These are phyloP conservation scores for Fusarium sp. DNA, from an alignment of 2,329 filamentous ascomycete genomes.

Conservation along the genomic window DNA sequence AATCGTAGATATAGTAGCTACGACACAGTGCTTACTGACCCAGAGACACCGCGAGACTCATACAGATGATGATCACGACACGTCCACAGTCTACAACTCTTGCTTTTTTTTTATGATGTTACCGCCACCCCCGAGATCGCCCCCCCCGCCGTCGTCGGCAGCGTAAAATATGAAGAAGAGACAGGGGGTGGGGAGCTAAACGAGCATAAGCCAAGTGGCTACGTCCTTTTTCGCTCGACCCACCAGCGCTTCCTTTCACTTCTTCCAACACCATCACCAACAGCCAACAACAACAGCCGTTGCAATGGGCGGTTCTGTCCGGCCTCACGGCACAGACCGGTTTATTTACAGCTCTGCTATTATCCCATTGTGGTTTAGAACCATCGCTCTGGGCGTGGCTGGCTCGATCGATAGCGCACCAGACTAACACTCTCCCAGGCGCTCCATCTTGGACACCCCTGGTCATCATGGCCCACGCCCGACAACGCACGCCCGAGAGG, in stretches of 20 bases:
- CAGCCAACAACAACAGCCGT: background rate
- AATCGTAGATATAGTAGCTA: too few species aligned
- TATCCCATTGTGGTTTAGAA: constrained; percentile 16
- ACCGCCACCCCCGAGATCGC: too few species aligned
- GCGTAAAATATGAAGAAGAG: too few species aligned
- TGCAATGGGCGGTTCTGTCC: constrained; percentile 19
- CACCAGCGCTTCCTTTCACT: constrained; percentile 17
- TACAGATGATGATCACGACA: too few species aligned
- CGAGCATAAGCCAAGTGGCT: constrained; percentile 23
- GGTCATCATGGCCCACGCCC: constrained; percentile 12
- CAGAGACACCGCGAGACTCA: too few species aligned
- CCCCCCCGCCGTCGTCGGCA: too few species aligned
- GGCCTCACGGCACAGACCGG: constrained; percentile 24
- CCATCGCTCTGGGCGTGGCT: constrained; percentile 9
- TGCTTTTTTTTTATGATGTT: too few species aligned
- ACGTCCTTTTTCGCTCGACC: constrained; percentile 22
- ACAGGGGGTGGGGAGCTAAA: background rate
- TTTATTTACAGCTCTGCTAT: constrained; percentile 17
- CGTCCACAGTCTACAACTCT: too few species aligned
- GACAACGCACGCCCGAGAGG: constrained; percentile 19
- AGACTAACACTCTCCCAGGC: constrained; percentile 32
- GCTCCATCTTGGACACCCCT: constrained; percentile 25
- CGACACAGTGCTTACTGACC: too few species aligned
- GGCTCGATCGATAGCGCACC: constrained; percentile 33
- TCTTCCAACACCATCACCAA: background rate